Evolutionary conservation across 1,284 basidiomycete species (phyloP), one percentile per base, ranked within the genome.

Genomic region (Sporisorium iseilematis-ciliati): DNA sequence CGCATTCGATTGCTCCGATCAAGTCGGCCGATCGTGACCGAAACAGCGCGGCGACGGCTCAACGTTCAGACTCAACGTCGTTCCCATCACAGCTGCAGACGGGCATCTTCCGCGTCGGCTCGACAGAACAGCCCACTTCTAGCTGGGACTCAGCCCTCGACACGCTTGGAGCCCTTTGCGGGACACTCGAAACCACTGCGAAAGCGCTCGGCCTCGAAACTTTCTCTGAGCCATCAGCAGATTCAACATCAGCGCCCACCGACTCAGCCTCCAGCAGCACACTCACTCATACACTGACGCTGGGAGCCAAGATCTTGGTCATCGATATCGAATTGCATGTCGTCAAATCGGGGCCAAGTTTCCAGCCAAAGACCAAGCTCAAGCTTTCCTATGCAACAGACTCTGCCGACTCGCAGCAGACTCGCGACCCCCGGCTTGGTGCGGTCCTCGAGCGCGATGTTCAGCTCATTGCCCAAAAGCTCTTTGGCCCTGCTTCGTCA

Each of bases 221-320:
- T 14, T 76, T 76, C 45, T 57, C 65, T 2, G 74, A 76, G 25
- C 65, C 64, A 7, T 67, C 65, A 4, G n/a, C 62, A 23, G 56
- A 68, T 5, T 62, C 60, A 23, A 26, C 52, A 16, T 31, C 25
- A 33, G 40, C 46, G 26, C 49, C 57, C 0, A 18, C 53, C 14
- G 31, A 49, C 20, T 11, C 52, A 14, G 18, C 16, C 0, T 31
- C 59, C 2, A 25, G 33, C 33, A 42, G 35, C 21, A 31, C 35
- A 6, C 59, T 63, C 23, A 55, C 64, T 0, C 74, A 72, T 42
- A 65, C 74, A 1, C 51, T 76, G 26, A 76, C 74, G 0, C 55
- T 76, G 8, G 74, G 69, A 29, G 74, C 74, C 38, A 76, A 76
- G 63, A 69, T 76, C n/a, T 40, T 76, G 20, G 74, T 76, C 51